A percentile compares a stretch with the other conserved stretches of the same genome.
Evolutionary conservation across 768 basidiomycete species (phyloP).

Genomic region (Boletus subparvulus): DNA sequence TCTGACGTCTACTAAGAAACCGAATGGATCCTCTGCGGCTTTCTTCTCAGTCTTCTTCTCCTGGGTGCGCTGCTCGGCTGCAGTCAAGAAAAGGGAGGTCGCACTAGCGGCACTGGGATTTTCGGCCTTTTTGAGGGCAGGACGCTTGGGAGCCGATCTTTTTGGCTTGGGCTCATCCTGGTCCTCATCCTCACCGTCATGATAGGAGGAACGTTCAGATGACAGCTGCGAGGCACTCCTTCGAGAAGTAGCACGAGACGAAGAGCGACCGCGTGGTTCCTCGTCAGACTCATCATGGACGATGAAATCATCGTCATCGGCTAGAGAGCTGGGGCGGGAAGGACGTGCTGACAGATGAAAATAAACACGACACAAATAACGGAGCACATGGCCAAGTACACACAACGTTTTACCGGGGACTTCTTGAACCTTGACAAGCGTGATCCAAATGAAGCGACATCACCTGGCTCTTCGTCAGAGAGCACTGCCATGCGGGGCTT

Average conservation of each 20-base stretch:
- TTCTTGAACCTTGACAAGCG: constrained; percentile 66
- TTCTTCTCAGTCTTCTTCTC: constrained; percentile 84
- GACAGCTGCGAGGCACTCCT: constrained; percentile 32
- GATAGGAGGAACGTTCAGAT: constrained; percentile 36
- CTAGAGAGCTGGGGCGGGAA: constrained; percentile 38
- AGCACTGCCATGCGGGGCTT: constrained; percentile 57
- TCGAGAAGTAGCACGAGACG: constrained; percentile 53
- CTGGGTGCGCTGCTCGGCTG: constrained; percentile 74
- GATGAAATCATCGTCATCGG: constrained; percentile 74
- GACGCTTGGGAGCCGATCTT: constrained; percentile 37
- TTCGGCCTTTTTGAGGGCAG: constrained; percentile 32
- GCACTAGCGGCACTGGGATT: constrained; percentile 31
- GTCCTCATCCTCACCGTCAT: constrained; percentile 41
- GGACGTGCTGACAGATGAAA: constrained; percentile 37
- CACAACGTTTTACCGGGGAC: constrained; percentile 56
- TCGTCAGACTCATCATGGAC: constrained; percentile 64
- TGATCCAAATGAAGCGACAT: constrained; percentile 51
- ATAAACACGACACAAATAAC: constrained; percentile 7
- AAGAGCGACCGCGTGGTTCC: constrained; percentile 47
- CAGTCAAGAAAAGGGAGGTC: constrained; percentile 64
- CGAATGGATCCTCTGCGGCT: constrained; percentile 70
- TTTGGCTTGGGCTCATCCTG: constrained; percentile 37
- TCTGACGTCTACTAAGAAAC: constrained; percentile 66
- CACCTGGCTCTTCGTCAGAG: constrained; percentile 48
- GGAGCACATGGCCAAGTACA: constrained; percentile 8